phyloP scores from a whole-genome alignment of 495 filamentous ascomycete genomes.

The Podospora sp. region DNA sequence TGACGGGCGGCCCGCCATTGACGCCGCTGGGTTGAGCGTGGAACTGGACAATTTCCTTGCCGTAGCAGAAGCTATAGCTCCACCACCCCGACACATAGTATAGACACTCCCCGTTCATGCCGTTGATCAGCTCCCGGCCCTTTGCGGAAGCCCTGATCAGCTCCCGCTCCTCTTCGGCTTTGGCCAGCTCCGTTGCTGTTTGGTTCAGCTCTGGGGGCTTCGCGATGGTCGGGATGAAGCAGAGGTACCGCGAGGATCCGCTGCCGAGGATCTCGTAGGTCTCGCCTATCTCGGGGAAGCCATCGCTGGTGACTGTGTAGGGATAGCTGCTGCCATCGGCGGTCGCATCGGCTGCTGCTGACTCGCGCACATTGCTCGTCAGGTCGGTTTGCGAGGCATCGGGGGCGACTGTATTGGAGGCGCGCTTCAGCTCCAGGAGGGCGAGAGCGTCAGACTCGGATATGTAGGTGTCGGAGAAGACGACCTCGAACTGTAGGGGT shows the following conservation, averaged over 20 bases:
- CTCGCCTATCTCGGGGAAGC: slow-evolving; percentile 36
- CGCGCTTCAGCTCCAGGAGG: slow-evolving; percentile 47
- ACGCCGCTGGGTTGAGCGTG: slow-evolving; percentile 72
- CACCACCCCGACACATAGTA: slow-evolving; percentile 95
- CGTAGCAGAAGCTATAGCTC: slow-evolving; percentile 96
- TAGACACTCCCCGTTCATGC: slow-evolving; percentile 83
- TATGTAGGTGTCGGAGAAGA: slow-evolving; percentile 75
- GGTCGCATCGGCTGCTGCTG: slow-evolving; percentile 32
- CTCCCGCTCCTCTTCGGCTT: slow-evolving; percentile 80
- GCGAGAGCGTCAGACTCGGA: slow-evolving; percentile 68
- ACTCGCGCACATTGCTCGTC: slow-evolving; percentile 37
- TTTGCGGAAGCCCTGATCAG: slow-evolving; percentile 78
- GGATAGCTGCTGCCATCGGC: slow-evolving; percentile 7
- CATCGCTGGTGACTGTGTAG: slow-evolving; percentile 14
- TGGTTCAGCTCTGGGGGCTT: slow-evolving; percentile 55
- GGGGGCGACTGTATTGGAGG: slow-evolving; percentile 36
- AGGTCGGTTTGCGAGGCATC: slow-evolving; percentile 42
- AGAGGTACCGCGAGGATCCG: slow-evolving; percentile 73
- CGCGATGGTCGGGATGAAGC: slow-evolving; percentile 76
- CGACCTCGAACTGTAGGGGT: slow-evolving; percentile 69
- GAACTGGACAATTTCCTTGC: slow-evolving; percentile 84
- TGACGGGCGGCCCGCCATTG: slow-evolving; percentile 65
- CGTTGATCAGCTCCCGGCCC: slow-evolving; percentile 87
- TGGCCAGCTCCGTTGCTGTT: slow-evolving; percentile 63
- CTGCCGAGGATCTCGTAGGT: slow-evolving; percentile 76